phyloP scores from a whole-genome alignment of 1,284 basidiomycete species.

The Agaricales sp. region DNA sequence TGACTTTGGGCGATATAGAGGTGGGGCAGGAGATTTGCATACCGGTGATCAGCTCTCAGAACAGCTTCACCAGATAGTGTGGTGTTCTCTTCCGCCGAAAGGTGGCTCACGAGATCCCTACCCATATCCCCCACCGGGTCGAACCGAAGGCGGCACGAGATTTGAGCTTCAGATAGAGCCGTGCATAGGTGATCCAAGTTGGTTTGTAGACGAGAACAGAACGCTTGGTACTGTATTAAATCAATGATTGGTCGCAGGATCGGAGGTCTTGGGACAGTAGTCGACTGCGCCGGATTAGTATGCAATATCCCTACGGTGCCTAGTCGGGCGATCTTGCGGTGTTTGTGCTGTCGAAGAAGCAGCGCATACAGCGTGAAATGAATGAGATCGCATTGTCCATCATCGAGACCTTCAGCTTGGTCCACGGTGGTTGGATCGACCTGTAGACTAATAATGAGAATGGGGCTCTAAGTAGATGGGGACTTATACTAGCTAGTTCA shows the following conservation, averaged over 20 bases:
- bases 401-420: not conserved
- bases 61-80: constrained; percentile 57
- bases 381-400: constrained; percentile 49
- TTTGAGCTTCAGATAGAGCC: constrained; percentile 41
- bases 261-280: constrained; percentile 18
- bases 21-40: not conserved
- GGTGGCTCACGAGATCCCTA: constrained; percentile 36
- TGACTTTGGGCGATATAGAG: not conserved
- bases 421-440: not conserved
- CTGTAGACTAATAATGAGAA: not conserved
- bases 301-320: constrained; percentile 19
- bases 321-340: constrained; percentile 40
- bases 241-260: constrained; percentile 64
- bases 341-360: constrained; percentile 50
- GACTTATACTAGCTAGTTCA: constrained; percentile 39
- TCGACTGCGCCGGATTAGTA: not conserved
- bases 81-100: constrained; percentile 25
- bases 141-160: constrained; percentile 49
- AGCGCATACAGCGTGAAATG: constrained; percentile 52
- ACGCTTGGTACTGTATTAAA: constrained; percentile 64
- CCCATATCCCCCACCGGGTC: constrained; percentile 60
- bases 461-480: not conserved
- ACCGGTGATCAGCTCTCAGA: constrained; percentile 56
- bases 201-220: constrained; percentile 48
- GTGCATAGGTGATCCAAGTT: constrained; percentile 43